phyloP scores from a whole-genome alignment of 768 basidiomycete genomes.

The Cubamyces sp. region DNA sequence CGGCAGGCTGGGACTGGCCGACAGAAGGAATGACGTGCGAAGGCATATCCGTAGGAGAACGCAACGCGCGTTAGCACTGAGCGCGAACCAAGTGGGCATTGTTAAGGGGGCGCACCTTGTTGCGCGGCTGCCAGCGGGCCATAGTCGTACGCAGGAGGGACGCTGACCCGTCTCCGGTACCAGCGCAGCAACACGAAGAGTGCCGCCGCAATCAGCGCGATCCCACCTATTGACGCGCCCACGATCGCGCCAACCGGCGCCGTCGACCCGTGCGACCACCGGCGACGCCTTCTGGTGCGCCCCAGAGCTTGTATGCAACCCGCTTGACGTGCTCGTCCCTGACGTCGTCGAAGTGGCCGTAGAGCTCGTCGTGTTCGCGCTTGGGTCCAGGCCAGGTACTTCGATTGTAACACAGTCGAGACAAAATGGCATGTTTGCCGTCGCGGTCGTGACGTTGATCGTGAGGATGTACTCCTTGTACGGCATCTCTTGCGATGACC shows the following conservation, averaged over 20 bases:
- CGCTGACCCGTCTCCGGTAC: background rate
- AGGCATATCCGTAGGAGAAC: background rate
- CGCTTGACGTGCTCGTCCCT: background rate
- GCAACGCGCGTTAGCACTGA: background rate
- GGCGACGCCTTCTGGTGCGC: background rate
- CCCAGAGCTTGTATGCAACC: background rate
- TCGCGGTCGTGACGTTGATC: constrained; percentile 11
- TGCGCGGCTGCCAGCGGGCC: constrained; percentile 1
- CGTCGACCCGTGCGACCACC: background rate
- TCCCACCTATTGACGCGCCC: constrained; percentile 4
- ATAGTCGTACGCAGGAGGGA: background rate
- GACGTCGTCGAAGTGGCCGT: background rate
- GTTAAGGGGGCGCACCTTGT: background rate
- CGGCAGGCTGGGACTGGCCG: background rate
- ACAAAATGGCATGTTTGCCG: background rate
- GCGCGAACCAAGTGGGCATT: background rate
- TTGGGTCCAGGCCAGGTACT: constrained; percentile 3
- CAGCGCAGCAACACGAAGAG: background rate
- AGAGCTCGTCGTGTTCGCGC: background rate
- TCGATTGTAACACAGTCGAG: constrained; percentile 1
- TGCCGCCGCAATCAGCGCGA: background rate
- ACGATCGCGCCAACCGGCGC: constrained; percentile 3
- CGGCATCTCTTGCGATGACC: background rate
- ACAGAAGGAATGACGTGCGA: constrained; percentile 3
- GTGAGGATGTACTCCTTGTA: background rate